Evolutionary conservation across 805 yeast genomes (phyloP), one percentile per base, ranked within the genome.

Genomic region (Candida montana): DNA sequence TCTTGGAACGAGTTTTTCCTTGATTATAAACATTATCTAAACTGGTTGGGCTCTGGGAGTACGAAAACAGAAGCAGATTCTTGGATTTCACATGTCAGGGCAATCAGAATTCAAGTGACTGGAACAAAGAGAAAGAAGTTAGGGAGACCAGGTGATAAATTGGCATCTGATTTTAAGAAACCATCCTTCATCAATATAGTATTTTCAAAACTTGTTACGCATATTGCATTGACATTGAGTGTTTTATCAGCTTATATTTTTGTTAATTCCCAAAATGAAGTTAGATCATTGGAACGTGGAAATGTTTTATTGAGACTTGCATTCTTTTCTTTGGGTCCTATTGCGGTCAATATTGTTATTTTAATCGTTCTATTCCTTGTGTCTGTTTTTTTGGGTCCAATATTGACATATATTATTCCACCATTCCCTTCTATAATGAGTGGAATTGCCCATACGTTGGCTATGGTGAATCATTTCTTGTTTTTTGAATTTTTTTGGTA

Each of bases 1-100:
- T 69, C 75, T 4, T 77, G 80, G 74, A 69, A 63, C 27, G 84
- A 79, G 47, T 80, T 79, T 56, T 77, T 80, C 52, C 54, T 77
- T 33, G 86, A 80, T 57, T 80, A 80, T 57, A 68, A 64, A 43
- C 63, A 62, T 31, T 76, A 64, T 49, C 54, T 78, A 41, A 16
- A 19, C 4, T 62, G 67, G 67, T 57, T 79, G 41, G 64, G 68
- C 3, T 62, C 71, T 15, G 83, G 83, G 20, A 78, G 76, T 53
- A 65, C 73, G 5, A 63, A 56, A 21, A 50, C 53, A 7, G 54
- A 50, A 15, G 37, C 35, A 7, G 50, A 46, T 12, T 62, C 71
- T 0, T 71, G 76, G 76, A 74, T 77, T 12, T 62, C 69, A 2
- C 77, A 71, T 53, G 67, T 68, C 17, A 65, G 80, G 48, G 61